Evolutionary conservation across 2,329 filamentous ascomycete species (phyloP).

Genomic region (Fonsecaea nubica): DNA sequence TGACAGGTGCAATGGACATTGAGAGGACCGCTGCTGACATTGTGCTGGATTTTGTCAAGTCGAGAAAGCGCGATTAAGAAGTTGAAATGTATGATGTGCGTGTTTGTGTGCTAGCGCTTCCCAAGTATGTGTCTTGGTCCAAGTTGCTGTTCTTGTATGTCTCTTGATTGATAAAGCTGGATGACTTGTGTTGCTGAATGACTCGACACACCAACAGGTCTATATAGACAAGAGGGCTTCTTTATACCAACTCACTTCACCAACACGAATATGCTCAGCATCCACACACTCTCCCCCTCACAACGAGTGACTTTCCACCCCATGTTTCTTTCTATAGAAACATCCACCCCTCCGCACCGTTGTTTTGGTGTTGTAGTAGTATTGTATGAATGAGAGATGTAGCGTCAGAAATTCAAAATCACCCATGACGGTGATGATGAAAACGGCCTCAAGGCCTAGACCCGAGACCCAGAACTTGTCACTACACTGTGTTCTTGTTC

Average conservation of each 20-base stretch:
- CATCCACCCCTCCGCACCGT: not conserved
- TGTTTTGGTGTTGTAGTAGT: not conserved
- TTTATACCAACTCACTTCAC: not conserved
- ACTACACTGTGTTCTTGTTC: not conserved
- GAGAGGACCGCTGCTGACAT: conserved; percentile 2
- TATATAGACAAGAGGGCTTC: not conserved
- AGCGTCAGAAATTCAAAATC: not conserved
- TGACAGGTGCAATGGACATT: conserved; percentile 3
- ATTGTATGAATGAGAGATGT: not conserved
- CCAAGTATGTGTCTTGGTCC: not conserved
- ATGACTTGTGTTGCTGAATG: not conserved
- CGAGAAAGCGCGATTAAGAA: not conserved
- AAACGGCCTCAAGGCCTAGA: not conserved
- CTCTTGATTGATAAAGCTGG: not conserved
- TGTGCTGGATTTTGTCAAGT: not conserved
- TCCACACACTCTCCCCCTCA: too few species aligned
- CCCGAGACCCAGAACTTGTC: not conserved
- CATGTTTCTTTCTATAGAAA: not conserved
- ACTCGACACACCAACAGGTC: not conserved
- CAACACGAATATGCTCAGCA: too few species aligned
- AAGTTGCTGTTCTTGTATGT: not conserved
- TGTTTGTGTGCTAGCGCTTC: not conserved
- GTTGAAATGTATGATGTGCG: not conserved
- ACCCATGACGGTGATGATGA: not conserved
- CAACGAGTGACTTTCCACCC: not conserved